These are phyloP conservation scores for Fusarium piperis DNA, from an alignment of 2,329 filamentous ascomycete species.

Conservation along the genomic window DNA sequence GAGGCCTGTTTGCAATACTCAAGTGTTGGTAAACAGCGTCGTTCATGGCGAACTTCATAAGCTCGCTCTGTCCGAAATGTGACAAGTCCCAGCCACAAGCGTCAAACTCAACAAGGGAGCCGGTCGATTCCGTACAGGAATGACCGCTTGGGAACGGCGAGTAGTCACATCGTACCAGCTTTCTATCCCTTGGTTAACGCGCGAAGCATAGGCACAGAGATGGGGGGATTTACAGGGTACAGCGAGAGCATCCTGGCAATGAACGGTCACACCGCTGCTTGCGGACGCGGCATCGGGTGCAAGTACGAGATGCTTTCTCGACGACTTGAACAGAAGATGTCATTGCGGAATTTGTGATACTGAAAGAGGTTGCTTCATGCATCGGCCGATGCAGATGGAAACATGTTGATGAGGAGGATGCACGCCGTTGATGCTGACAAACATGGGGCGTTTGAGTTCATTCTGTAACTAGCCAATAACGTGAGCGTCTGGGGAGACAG, in stretches of 20 bases:
- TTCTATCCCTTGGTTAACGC: neutral
- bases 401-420: neutral
- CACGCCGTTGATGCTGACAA: neutral
- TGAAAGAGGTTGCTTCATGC: neutral
- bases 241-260: neutral
- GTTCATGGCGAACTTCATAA: neutral
- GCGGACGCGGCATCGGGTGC: neutral
- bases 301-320: neutral
- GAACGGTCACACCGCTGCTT: constrained; percentile 8
- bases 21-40: no score
- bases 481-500: neutral
- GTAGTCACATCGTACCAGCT: neutral
- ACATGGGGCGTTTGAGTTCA: neutral
- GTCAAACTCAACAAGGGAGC: neutral
- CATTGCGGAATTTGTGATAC: neutral
- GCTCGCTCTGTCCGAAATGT: neutral
- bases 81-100: neutral
- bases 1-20: neutral
- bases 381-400: neutral
- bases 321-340: neutral
- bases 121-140: neutral
- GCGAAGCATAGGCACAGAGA: neutral
- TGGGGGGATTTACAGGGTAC: neutral
- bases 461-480: neutral
- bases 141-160: neutral